Conservation (phyloP, 176 grass and related monocot genomes). For the Paspalum notatum region DNA sequence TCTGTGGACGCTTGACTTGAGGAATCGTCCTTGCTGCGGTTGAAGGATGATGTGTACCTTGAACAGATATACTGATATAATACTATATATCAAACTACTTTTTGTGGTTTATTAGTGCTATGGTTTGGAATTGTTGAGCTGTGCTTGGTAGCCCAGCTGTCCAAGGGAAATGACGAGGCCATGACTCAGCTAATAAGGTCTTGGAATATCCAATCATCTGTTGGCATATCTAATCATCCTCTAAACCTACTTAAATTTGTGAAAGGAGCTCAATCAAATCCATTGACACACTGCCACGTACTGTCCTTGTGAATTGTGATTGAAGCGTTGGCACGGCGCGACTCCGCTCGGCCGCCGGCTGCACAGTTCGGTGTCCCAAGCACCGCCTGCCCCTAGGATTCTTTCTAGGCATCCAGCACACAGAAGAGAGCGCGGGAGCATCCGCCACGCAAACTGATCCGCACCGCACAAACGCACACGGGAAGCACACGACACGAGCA, state of each 20-base stretch:
- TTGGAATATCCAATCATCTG: not conserved
- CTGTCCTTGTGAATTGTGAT: too few species aligned
- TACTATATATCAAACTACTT: too few species aligned
- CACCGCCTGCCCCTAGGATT: too few species aligned
- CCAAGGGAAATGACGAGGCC: not conserved
- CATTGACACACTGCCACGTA: too few species aligned
- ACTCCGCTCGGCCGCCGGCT: too few species aligned
- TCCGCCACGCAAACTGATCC: not conserved
- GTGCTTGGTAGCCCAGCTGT: not conserved
- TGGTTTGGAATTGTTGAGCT: not conserved
- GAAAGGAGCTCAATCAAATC: not conserved
- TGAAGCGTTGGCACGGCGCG: too few species aligned
- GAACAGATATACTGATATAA: not conserved
- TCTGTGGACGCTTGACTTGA: not conserved
- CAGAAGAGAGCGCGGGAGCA: too few species aligned
- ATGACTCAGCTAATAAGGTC: not conserved
- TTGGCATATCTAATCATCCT: not conserved
- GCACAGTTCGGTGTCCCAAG: too few species aligned
- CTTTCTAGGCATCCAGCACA: too few species aligned
- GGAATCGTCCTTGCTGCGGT: not conserved
- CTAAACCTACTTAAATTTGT: not conserved
- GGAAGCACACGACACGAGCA: slow-evolving; percentile 5
- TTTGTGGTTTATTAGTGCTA: not conserved
- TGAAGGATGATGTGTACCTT: not conserved
- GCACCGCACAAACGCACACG: not conserved